Base-by-base conservation (phyloP, 768 basidiomycete species). In the Tylopilus balloui region DNA sequence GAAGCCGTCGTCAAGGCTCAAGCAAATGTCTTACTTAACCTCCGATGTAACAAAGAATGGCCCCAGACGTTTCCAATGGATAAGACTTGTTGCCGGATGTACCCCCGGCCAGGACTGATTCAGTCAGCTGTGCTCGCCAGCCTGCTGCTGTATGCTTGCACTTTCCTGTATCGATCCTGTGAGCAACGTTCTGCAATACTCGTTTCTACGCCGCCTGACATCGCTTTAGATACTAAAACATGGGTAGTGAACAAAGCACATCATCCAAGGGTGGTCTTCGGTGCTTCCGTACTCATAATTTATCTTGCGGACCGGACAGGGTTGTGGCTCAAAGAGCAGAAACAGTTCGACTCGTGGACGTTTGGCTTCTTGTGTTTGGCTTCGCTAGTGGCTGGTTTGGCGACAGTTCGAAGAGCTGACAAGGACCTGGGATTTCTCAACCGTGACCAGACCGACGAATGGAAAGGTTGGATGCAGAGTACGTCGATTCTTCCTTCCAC, bases 381-480 rank as follows among this genome's bases (percentile, higher is more conserved):
- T 20, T 69, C 75, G 23, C 68, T 93, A 23, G 69, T 57, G 9
- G 67, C 75, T 17, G 92, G 92, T 4, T 58, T 91, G 39, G 68
- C 65, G 10, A 88, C 84, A 1, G 68, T 89, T 54, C 83, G 81
- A 62, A 78, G 78, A 17, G 77, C 76, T 15, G 89, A 90, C 55
- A 90, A 86, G 59, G 91, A 96, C 61, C 69, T 87, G 44, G 92
- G 92, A 0, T 90, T 93, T 68, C 71, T 96, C 58, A 94, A 92
- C 60, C 78, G 92, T 49, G 89, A 93, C 42, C 91, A 95, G 66
- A 95, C 92, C 1, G 91, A 96, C 56, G 92, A 96, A 69, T 96
- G 92, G 92, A 95, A 95, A 67, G 92, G 92, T 3, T 96, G 92
- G 92, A 96, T 96, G 92, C 92, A 96, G 73, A 76, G 91, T 91